These are phyloP conservation scores for Articulospora tetracladia DNA, from an alignment of 495 filamentous ascomycete species.

Conservation along the genomic window DNA sequence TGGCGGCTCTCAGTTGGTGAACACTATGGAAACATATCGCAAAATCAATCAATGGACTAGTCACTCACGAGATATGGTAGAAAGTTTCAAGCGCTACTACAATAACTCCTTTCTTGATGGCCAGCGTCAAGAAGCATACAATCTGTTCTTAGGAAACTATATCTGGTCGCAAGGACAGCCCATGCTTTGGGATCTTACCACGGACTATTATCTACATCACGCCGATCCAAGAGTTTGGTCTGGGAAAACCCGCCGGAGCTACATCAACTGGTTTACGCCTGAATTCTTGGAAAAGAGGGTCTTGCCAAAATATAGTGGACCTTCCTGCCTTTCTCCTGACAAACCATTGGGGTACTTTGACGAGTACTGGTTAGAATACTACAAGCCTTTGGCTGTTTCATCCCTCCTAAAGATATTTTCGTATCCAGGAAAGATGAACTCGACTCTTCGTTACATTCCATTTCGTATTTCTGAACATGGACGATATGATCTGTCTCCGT, in stretches of 20 bases:
- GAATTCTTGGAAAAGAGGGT: conserved; percentile 52
- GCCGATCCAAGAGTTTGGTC: conserved; percentile 72
- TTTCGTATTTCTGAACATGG: conserved; percentile 65
- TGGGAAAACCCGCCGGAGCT: conserved; percentile 58
- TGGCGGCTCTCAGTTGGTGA: conserved; percentile 94
- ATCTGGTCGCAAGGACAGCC: conserved; percentile 86
- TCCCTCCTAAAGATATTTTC: conserved; percentile 86
- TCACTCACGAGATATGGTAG: conserved; percentile 96
- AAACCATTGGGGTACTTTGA: conserved; percentile 71
- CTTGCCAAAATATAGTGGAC: conserved; percentile 10
- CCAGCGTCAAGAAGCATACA: conserved; percentile 96
- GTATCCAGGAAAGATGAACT: conserved; percentile 72
- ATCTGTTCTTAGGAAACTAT: conserved; percentile 96
- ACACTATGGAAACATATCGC: conserved; percentile 98
- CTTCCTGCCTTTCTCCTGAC: conserved; percentile 23
- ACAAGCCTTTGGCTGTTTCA: conserved; percentile 79
- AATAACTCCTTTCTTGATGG: conserved; percentile 97
- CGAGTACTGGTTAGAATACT: conserved; percentile 99
- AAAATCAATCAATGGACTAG: conserved; percentile 99
- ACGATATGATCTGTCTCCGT: conserved; percentile 77
- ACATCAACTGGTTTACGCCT: conserved; percentile 85
- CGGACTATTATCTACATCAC: conserved; percentile 96
- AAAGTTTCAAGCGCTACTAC: conserved; percentile 98
- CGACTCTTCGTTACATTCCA: conserved; percentile 74
- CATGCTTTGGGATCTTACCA: conserved; percentile 95